Percentiles rank a stretch among this genome's conserved stretches.
Conservation (phyloP, 306 rosid genomes). For the Vicia faba region DNA sequence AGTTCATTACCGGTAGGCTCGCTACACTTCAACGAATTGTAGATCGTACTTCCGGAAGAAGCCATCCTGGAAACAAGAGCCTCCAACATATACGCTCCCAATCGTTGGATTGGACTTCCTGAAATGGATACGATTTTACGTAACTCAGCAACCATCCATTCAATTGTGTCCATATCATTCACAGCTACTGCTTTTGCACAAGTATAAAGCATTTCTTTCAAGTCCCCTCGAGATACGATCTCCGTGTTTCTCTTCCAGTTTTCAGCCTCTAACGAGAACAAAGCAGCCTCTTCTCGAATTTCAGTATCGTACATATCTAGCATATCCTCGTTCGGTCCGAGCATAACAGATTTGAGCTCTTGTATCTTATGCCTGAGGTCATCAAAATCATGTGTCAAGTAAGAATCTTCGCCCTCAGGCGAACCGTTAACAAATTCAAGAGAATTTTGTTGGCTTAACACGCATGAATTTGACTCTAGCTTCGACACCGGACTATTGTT, state of each 20-base stretch:
- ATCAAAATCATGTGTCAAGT: conserved; percentile 55
- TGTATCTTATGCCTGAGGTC: conserved; percentile 76
- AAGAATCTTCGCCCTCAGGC: conserved; percentile 54
- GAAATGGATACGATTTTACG: conserved; percentile 86
- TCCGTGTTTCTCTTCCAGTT: conserved; percentile 58
- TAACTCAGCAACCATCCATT: conserved; percentile 67
- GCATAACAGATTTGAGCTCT: conserved; percentile 78
- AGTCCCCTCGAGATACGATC: conserved; percentile 60
- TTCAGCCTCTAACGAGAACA: conserved; percentile 46
- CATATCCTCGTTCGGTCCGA: conserved; percentile 56
- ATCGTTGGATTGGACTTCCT: conserved; percentile 78
- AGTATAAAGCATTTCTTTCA: conserved; percentile 76
- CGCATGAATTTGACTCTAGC: conserved; percentile 53
- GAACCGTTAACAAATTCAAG: conserved; percentile 55
- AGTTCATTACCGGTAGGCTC: conserved; percentile 87
- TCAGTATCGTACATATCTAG: conserved; percentile 40
- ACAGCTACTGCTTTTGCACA: conserved; percentile 72
- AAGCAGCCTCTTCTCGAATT: conserved; percentile 38
- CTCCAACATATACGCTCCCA: conserved; percentile 91
- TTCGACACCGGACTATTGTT: conserved; percentile 69
- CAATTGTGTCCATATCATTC: conserved; percentile 59
- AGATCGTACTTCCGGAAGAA: conserved; percentile 81
- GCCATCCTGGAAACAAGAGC: conserved; percentile 82
- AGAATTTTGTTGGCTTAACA: conserved; percentile 47
- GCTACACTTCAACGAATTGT: conserved; percentile 75